phyloP scores from a whole-genome alignment of 768 basidiomycete species.

The Suillus luteus region DNA sequence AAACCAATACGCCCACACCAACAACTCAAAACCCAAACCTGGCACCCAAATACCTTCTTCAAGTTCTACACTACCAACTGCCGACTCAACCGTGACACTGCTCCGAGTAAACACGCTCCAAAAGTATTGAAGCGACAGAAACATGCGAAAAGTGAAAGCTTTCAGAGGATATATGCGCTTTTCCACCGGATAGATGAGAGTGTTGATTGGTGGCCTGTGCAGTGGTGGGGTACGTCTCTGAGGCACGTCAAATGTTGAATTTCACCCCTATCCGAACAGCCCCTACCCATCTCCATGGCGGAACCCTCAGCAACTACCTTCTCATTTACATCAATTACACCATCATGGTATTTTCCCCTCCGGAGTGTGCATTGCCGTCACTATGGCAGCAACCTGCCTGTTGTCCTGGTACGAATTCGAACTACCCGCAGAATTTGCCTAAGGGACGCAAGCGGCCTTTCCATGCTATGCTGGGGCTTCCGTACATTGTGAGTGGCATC shows the following conservation, averaged over 20 bases:
- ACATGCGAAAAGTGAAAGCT: conserved; percentile 73
- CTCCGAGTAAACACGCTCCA: conserved; percentile 57
- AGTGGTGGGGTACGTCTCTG: conserved; percentile 61
- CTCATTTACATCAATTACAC: not conserved
- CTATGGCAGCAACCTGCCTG: not conserved
- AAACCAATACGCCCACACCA: too few relatives aligned
- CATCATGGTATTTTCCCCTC: not conserved
- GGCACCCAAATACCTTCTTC: conserved; percentile 50
- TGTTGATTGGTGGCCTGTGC: conserved; percentile 89
- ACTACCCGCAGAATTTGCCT: not conserved
- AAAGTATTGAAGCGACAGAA: conserved; percentile 55
- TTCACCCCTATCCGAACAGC: too few relatives aligned
- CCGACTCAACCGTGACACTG: conserved; percentile 58
- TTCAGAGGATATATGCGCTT: conserved; percentile 70
- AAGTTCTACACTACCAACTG: conserved; percentile 99
- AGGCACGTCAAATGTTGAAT: conserved; percentile 2
- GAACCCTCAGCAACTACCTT: too few relatives aligned
- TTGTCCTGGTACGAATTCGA: not conserved
- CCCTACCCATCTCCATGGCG: too few relatives aligned
- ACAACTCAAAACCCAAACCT: too few relatives aligned
- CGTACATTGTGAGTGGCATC: not conserved
- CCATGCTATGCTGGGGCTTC: not conserved
- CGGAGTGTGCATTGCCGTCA: not conserved
- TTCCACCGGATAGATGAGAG: conserved; percentile 88
- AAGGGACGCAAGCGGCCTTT: not conserved